Base-by-base conservation (phyloP, 495 filamentous ascomycete species). In the Aspergillus diversus region DNA sequence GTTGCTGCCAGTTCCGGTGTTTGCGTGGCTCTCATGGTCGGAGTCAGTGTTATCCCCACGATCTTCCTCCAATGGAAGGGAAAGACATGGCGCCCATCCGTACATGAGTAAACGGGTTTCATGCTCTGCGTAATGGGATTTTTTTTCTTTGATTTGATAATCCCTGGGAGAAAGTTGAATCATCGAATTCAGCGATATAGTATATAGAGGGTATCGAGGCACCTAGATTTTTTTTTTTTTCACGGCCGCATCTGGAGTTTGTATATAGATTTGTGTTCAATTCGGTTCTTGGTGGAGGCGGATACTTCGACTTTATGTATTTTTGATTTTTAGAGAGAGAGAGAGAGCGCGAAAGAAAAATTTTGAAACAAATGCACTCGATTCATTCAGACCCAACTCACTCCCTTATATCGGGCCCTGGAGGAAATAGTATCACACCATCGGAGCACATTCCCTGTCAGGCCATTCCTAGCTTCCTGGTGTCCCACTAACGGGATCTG, bases 11-110 rank as follows among this genome's bases (percentile, higher is more conserved):
- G 80, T 51, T 71, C 79, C 1, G 83, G 78, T 0, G 66, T 84
- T 49, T 70, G 70, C 0, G 64, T 69, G n/a, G 81, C 72, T 5
- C 37, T 84, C 21, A 75, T 84, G 31, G 64, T 83, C 27, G 78
- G 47, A 55, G 71, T 78, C 16, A 80, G 78, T 64, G 71, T 84
- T 3, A 63, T 82, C n/a, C 81, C 82, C 2, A 80, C 79, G 1
- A 56, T 80, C 1, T 27, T 75, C 7, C 53, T 82, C 47, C 79
- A 82, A 27, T 76, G 64, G 69, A 60, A 63, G 39, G 76, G 76
- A 17, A 50, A 62, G 4, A 43, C 51, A 7, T 76, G 73, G 73
- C 72, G 65, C 39, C 57, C 51, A 27, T 37, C 56, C 46, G 33
- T 12, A 16, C 9, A 49, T 5, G 51, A 61, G 52, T 55, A 48